phyloP scores from a whole-genome alignment of 352 stramenopile species.

The Phytopythium helicoides region DNA sequence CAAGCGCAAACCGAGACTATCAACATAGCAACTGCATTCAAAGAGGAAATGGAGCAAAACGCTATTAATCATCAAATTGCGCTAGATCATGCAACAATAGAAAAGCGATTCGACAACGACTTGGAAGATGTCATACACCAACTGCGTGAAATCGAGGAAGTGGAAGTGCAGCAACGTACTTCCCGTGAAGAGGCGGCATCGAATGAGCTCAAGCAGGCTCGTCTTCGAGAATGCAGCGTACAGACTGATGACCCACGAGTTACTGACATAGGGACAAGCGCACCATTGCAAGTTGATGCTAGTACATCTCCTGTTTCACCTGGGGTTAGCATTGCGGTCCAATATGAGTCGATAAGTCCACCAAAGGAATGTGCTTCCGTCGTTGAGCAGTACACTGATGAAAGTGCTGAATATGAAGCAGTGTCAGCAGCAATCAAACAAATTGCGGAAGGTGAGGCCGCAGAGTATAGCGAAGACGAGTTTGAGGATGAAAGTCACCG shows the following conservation, averaged over 20 bases:
- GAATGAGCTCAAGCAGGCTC: slow-evolving; percentile 23
- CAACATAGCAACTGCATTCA: slow-evolving; percentile 53
- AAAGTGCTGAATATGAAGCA: slow-evolving; percentile 8
- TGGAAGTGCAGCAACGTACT: slow-evolving; percentile 22
- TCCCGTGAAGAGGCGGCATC: slow-evolving; percentile 10
- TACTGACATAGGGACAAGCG: slow-evolving; percentile 38
- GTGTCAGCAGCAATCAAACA: background rate
- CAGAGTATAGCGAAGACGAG: slow-evolving; percentile 33
- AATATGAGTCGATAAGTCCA: too few relatives aligned
- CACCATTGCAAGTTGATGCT: slow-evolving; percentile 31
- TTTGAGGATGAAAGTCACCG: slow-evolving; percentile 38
- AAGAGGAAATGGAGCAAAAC: slow-evolving; percentile 62
- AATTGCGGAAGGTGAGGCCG: slow-evolving; percentile 9
- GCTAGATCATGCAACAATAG: slow-evolving; percentile 42
- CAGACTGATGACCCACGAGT: slow-evolving; percentile 42
- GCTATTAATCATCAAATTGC: slow-evolving; percentile 39
- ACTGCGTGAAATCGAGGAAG: slow-evolving; percentile 31
- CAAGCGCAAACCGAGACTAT: slow-evolving; percentile 50
- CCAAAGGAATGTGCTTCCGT: too few relatives aligned
- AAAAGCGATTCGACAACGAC: slow-evolving; percentile 51
- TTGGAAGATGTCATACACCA: slow-evolving; percentile 38
- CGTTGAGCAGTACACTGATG: too few relatives aligned
- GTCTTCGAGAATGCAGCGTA: slow-evolving; percentile 35
- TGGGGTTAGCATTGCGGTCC: slow-evolving; percentile 24
- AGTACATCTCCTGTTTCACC: slow-evolving; percentile 21